phyloP scores from a whole-genome alignment of 2,329 filamentous ascomycete species.

The Helminthosporium solani region DNA sequence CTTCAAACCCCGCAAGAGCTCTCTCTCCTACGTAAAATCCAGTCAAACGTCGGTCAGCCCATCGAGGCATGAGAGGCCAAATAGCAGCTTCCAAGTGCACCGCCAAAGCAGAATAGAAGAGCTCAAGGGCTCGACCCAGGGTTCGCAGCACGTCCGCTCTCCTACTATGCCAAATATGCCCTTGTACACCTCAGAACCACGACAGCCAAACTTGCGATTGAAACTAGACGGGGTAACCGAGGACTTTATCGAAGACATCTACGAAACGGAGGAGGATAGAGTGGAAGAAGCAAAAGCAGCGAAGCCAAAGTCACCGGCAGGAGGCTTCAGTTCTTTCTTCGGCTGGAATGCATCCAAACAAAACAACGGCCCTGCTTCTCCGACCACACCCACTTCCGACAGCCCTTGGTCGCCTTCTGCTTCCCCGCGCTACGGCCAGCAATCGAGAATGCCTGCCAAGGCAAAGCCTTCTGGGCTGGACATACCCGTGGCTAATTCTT shows the following conservation, averaged over 20 bases:
- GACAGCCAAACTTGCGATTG: conserved; percentile 34
- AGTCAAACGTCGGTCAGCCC: conserved; percentile 12
- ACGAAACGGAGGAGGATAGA: conserved; percentile 29
- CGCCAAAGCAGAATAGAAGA: conserved; percentile 29
- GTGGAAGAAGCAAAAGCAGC: conserved; percentile 22
- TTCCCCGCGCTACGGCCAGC: conserved; percentile 46
- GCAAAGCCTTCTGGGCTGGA: conserved; percentile 52
- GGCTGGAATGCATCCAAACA: conserved; percentile 62
- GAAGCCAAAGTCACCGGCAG: conserved; percentile 48
- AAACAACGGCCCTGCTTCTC: conserved; percentile 54
- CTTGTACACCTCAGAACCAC: conserved; percentile 30
- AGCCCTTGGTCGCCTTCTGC: conserved; percentile 62
- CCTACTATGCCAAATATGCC: conserved; percentile 44
- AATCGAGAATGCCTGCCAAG: conserved; percentile 31
- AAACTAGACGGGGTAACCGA: conserved; percentile 41
- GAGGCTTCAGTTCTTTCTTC: conserved; percentile 66
- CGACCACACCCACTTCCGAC: conserved; percentile 64
- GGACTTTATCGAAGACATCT: conserved; percentile 39
- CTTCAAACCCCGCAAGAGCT: conserved; percentile 24
- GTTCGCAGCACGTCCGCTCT: conserved; percentile 30
- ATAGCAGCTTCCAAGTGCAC: conserved; percentile 36
- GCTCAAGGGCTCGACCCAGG: conserved; percentile 21
- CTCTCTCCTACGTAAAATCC: conserved; percentile 19
- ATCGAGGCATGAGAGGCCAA: conserved; percentile 40
- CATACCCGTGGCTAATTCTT: conserved; percentile 53